Evolutionary conservation across 176 grass and related monocot species (phyloP), one percentile per base, ranked within the genome.

Genomic region (Oryza officinalis): DNA sequence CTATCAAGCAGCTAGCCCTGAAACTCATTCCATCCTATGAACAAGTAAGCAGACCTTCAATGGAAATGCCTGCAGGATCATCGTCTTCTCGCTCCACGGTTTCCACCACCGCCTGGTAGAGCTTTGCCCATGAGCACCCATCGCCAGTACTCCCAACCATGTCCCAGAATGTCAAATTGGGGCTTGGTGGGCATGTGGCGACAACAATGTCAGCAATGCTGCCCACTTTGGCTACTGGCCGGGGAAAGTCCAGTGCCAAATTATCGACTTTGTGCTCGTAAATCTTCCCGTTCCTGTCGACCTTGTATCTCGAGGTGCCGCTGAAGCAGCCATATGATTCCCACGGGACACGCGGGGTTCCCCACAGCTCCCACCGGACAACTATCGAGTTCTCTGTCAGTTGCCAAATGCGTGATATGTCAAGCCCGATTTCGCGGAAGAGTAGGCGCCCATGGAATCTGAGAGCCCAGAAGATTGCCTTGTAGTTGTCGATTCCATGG

Each of bases 261-360:
- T 96, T 99, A 76, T 99, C 96, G 20, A 99, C 93, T 85, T 94
- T 99, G 80, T 99, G 96, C 84, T 99, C 96, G 3, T 99, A 99
- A 28, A 98, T 96, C 88, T 96, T 98, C 46, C 96, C 96, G 8
- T 95, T 94, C 76, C 93, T 72, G 65, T 94, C 96, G 22, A 98
- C 47, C 66, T 93, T 95, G 77, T 94, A 98, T 71, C 93, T 86
- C 6, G 96, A 98, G 9, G 93, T 95, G 41, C 96, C 96, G 73
- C 89, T 84, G 87, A 98, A 98, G 37, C 82, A 92, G 61, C 96
- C 93, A 50, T 78, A 87, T n/a, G 96, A 88, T 84, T 99, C 96
- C 96, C 96, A 99, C 1, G 93, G 96, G 50, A 99, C 93, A 61
- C 93, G 91, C 0, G 93, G 96, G 6, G 85, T 87, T 43, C 93